phyloP scores from a whole-genome alignment of 2,329 filamentous ascomycete genomes.

The Alternaria postmessia region DNA sequence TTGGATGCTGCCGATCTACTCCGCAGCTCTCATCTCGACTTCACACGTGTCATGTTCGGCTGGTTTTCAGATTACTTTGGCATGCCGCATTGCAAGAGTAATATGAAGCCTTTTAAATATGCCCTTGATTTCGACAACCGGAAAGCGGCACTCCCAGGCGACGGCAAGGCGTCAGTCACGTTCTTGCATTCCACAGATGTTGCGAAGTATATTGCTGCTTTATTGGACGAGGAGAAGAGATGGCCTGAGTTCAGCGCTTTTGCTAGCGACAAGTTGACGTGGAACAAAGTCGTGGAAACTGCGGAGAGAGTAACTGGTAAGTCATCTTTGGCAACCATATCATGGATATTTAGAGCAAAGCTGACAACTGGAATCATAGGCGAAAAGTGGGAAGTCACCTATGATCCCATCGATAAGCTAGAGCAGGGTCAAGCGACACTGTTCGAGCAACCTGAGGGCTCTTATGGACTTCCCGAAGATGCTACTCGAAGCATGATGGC shows the following conservation, averaged over 20 bases:
- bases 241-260: conserved; percentile 50
- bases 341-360: neutral
- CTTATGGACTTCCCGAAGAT: conserved; percentile 10
- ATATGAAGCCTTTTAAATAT: conserved; percentile 27
- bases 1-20: conserved; percentile 23
- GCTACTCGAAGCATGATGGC: conserved; percentile 3
- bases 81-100: conserved; percentile 30
- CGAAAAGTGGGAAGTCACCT: conserved; percentile 17
- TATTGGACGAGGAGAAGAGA: conserved; percentile 9
- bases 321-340: neutral
- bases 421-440: conserved; percentile 18
- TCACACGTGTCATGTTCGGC: conserved; percentile 35
- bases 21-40: conserved; percentile 30
- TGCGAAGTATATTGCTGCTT: conserved; percentile 23
- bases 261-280: conserved; percentile 55
- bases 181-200: conserved; percentile 28
- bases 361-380: conserved; percentile 8
- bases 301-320: conserved; percentile 54
- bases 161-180: conserved; percentile 14
- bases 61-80: conserved; percentile 43
- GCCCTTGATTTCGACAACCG: conserved; percentile 27
- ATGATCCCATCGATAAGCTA: conserved; percentile 15
- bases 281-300: conserved; percentile 56
- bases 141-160: conserved; percentile 25
- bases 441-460: conserved; percentile 16